Conservation (phyloP, 495 filamentous ascomycete genomes). For the Bacidia gigantensis region DNA sequence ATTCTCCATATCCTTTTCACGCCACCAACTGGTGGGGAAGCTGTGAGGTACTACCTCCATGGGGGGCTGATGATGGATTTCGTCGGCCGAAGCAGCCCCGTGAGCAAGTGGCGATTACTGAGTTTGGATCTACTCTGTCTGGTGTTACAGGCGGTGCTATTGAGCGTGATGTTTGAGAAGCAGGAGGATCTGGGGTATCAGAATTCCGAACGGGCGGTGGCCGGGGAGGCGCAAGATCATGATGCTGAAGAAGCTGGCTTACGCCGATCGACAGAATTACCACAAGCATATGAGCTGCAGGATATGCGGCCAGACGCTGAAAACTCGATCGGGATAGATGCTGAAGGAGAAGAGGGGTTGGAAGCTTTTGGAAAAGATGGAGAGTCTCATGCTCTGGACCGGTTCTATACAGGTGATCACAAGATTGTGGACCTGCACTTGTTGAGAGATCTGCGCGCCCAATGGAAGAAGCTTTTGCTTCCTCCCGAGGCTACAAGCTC, state of each 20-base stretch:
- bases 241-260: conserved; percentile 77
- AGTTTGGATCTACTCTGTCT: conserved; percentile 52
- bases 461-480: conserved; percentile 29
- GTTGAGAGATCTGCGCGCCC: conserved; percentile 48
- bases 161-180: conserved; percentile 57
- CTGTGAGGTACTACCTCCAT: conserved; percentile 67
- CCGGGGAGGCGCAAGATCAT: conserved; percentile 42
- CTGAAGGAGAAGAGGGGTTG: conserved; percentile 12
- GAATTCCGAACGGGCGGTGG: conserved; percentile 7
- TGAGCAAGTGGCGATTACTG: conserved; percentile 48
- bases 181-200: conserved; percentile 31
- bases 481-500: not conserved
- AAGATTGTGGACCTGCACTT: conserved; percentile 57
- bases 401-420: conserved; percentile 52
- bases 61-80: conserved; percentile 80
- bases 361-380: conserved; percentile 12
- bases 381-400: conserved; percentile 37
- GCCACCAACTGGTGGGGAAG: conserved; percentile 55
- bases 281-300: conserved; percentile 38
- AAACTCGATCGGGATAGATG: conserved; percentile 18
- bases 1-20: conserved; percentile 52
- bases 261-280: conserved; percentile 33
- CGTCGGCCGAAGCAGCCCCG: conserved; percentile 68
- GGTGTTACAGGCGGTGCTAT: conserved; percentile 56
- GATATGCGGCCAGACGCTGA: conserved; percentile 5